These are phyloP conservation scores for Hawksworthiomyces lignivorus DNA, from an alignment of 2,329 filamentous ascomycete species.

Conservation along the genomic window DNA sequence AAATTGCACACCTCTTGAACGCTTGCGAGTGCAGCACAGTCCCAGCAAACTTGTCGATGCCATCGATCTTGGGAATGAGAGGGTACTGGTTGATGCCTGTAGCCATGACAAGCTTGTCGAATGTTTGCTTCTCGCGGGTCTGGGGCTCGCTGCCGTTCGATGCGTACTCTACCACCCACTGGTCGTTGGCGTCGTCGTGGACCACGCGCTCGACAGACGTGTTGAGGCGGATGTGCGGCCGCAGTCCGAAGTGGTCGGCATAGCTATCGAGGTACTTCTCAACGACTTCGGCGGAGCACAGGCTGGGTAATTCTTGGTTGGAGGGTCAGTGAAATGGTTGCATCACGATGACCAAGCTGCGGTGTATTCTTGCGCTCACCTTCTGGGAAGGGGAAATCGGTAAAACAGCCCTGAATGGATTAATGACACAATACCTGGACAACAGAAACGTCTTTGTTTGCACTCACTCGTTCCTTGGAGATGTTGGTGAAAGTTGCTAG, in stretches of 20 bases:
- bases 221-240: conserved; percentile 11
- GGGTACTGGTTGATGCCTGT: conserved; percentile 11
- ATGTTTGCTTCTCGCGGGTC: neutral
- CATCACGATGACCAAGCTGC: too few species aligned
- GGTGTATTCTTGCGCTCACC: conserved; percentile 22
- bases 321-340: too few species aligned
- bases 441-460: too few species aligned
- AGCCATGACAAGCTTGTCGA: conserved; percentile 13
- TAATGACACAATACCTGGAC: neutral
- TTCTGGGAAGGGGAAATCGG: conserved; percentile 35
- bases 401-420: conserved; percentile 28
- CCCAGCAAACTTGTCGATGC: conserved; percentile 17
- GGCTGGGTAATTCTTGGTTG: neutral
- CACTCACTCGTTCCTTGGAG: conserved; percentile 21
- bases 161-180: conserved; percentile 5
- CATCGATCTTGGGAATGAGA: conserved; percentile 7
- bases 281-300: conserved; percentile 13
- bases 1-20: conserved; percentile 27
- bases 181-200: conserved; percentile 8
- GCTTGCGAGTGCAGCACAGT: conserved; percentile 30
- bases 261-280: conserved; percentile 34
- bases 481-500: conserved; percentile 26
- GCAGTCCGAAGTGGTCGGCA: conserved; percentile 12
- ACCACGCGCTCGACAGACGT: conserved; percentile 4
- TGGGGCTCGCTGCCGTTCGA: neutral